Evolutionary conservation across 768 basidiomycete genomes (phyloP), one percentile per base, ranked within the genome.

Genomic region (Lactifluus subvellereus): DNA sequence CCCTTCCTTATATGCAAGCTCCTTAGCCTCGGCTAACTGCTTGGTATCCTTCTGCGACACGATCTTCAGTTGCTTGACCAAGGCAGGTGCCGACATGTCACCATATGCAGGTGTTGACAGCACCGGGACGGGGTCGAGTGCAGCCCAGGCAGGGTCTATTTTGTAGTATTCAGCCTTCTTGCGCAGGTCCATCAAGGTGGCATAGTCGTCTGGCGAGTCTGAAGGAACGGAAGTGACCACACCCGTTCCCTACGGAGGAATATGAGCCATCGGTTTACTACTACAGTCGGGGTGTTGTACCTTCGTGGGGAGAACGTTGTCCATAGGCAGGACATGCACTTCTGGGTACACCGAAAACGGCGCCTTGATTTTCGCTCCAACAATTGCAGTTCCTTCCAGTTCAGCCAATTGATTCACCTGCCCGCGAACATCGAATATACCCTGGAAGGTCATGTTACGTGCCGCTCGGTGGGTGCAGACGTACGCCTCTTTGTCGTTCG

Each of bases 241-340:
- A 65, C 96, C 97, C 13, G 96, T 98, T 70, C 97, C 97, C 88
- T 89, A 65, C 3, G 51, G 59, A 32, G 51, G 11, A 43, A 6
- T 6, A 43, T 70, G 55, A 71, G 59, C 3, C 20, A 51, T 3
- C 2, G 10, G 49, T 7, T 60, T 47, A 14, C 35, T 38, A 22
- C n/a, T 30, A n/a, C 3, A 7, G 57, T 50, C 16, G 10, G 22
- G 8, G 33, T 62, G 79, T 95, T 96, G 66, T 91, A 83, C 90
- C 80, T 98, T 98, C 65, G 91, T 95, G n/a, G 94, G 84, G 52
- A 96, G 81, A 57, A 98, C 94, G 68, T 88, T 91, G 68, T 99
- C 97, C 97, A 99, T 99, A n/a, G 97, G 97, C 61, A 99, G 76
- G 51, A 99, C 92, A 70, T 94, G 94, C 32, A 98, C 91, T 74